phyloP scores from a whole-genome alignment of 805 yeast genomes.

The Myxozyma mucilagina region DNA sequence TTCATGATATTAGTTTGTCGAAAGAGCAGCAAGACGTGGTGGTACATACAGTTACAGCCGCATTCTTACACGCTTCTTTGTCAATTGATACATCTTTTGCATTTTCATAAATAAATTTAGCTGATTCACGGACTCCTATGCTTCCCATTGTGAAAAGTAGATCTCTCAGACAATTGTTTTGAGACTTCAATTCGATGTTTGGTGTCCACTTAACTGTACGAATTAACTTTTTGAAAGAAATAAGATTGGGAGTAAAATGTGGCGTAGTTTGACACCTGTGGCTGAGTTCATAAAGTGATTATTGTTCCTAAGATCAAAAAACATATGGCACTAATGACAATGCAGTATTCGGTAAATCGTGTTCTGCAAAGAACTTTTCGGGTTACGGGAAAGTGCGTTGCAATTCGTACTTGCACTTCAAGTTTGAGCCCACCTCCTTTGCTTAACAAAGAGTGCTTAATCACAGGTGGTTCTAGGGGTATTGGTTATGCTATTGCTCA shows the following conservation, averaged over 20 bases:
- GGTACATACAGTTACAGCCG: conserved; percentile 35
- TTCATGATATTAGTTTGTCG: background rate
- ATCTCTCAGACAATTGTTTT: background rate
- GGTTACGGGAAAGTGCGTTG: background rate
- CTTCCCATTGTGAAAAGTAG: background rate
- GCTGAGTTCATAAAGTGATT: background rate
- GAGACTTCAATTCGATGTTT: background rate
- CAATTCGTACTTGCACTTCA: background rate
- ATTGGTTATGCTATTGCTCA: conserved; percentile 61
- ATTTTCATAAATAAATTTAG: conserved; percentile 36
- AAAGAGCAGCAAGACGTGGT: background rate
- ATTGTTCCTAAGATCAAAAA: background rate
- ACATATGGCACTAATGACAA: background rate
- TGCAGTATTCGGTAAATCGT: too few species aligned
- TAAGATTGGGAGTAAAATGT: too few species aligned
- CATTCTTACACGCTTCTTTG: conserved; percentile 35
- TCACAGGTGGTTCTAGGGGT: conserved; percentile 65
- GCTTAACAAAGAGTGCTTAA: conserved; percentile 11
- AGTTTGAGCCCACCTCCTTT: background rate
- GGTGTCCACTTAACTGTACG: too few species aligned
- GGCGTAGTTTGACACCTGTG: background rate
- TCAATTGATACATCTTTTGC: conserved; percentile 40
- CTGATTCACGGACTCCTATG: conserved; percentile 35
- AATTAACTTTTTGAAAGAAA: too few species aligned
- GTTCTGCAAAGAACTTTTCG: background rate